A percentile compares a stretch with the other conserved stretches of the same genome.
phyloP scores from a whole-genome alignment of 768 basidiomycete genomes.

The Mycena amicta region DNA sequence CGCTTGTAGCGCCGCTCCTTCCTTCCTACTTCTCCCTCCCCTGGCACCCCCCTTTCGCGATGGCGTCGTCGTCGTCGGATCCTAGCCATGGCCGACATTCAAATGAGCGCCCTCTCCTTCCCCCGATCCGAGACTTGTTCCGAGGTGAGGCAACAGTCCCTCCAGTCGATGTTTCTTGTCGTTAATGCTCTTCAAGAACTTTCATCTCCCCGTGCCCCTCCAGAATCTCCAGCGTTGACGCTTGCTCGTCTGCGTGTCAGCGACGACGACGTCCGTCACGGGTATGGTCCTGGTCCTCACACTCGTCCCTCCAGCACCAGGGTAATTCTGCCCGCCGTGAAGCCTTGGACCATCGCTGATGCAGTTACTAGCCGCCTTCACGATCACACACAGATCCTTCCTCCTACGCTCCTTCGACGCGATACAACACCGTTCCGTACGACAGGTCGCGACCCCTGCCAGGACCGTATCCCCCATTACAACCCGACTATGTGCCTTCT shows the following conservation, averaged over 20 bases:
- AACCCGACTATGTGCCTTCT: neutral
- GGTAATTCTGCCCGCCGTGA: conserved; percentile 5
- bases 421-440: conserved; percentile 11
- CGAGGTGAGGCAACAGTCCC: conserved; percentile 43
- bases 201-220: conserved; percentile 40
- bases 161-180: neutral
- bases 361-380: conserved; percentile 14
- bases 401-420: conserved; percentile 10
- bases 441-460: conserved; percentile 10
- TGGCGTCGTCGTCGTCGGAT: conserved; percentile 23
- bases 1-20: conserved; percentile 4
- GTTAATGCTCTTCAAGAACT: conserved; percentile 40
- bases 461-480: neutral
- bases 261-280: conserved; percentile 35
- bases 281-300: conserved; percentile 11
- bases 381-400: conserved; percentile 15
- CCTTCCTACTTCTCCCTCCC: conserved; percentile 12
- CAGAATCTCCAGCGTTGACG: conserved; percentile 41
- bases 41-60: conserved; percentile 10
- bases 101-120: conserved; percentile 60
- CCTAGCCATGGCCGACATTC: conserved; percentile 23
- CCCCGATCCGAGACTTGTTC: conserved; percentile 72
- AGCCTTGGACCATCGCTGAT: no score
- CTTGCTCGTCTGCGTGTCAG: conserved; percentile 46
- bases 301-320: conserved; percentile 4